A percentile compares a stretch with the other conserved stretches of the same genome.
These are phyloP conservation scores for Lycium ferocissimum DNA, from an alignment of 257 asterid genomes.

Conservation along the genomic window DNA sequence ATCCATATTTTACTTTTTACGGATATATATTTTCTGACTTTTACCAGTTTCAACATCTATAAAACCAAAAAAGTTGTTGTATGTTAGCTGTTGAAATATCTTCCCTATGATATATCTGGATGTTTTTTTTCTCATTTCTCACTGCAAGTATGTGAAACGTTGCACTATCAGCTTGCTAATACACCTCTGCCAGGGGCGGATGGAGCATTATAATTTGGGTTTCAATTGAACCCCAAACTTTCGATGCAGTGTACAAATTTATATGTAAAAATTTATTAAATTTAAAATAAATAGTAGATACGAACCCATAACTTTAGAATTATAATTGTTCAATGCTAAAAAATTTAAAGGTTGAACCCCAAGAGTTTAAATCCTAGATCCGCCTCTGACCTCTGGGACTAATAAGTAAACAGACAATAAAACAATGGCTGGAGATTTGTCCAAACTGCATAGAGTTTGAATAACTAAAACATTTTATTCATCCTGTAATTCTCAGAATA, in stretches of 20 bases:
- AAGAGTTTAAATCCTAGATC: no score
- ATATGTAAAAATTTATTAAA: no score
- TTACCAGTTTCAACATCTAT: not conserved
- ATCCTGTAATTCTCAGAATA: not conserved
- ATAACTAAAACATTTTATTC: not conserved
- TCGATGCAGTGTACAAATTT: no score
- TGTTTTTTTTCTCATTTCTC: not conserved
- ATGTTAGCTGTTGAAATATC: conserved; percentile 10
- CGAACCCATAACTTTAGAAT: no score
- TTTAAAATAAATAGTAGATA: no score
- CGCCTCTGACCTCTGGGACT: not conserved
- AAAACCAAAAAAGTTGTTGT: not conserved
- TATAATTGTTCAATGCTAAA: no score
- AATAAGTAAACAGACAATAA: not conserved
- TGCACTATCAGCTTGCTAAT: not conserved
- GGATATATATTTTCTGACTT: not conserved
- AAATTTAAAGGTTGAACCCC: no score
- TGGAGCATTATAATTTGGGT: no score
- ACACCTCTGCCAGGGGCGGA: not conserved
- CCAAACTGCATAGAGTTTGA: not conserved
- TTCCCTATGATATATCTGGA: not conserved
- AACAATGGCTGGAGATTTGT: not conserved
- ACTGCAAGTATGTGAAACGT: not conserved
- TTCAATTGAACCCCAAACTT: no score
- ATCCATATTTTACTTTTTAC: not conserved